phyloP scores from a whole-genome alignment of 139 green algal genomes.

The Auxenochlorella pyrenoidosa region DNA sequence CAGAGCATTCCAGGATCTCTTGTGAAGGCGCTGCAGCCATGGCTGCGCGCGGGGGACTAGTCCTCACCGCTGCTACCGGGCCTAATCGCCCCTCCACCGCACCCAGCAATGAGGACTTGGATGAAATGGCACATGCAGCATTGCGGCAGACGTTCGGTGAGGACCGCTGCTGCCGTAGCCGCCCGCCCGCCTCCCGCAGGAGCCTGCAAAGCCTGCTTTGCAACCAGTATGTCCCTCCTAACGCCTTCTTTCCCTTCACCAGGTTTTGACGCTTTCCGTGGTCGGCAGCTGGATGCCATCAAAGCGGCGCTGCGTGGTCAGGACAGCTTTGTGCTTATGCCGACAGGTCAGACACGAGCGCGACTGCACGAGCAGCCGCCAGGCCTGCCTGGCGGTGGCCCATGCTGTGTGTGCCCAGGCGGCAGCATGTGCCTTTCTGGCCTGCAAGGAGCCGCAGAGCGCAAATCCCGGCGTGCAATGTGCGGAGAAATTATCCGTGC shows the following conservation, averaged over 20 bases:
- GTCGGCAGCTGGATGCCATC: constrained; percentile 69
- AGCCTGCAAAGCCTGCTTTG: background rate
- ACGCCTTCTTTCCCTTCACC: background rate
- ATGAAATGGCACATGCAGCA: background rate
- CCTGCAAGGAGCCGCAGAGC: too few species aligned
- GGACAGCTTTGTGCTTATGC: constrained; percentile 93
- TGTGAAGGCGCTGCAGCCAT: too few species aligned
- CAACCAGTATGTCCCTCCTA: background rate
- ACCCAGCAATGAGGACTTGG: background rate
- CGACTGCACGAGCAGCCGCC: too few species aligned
- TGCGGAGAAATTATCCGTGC: background rate
- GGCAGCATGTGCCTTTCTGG: too few species aligned
- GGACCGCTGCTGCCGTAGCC: background rate
- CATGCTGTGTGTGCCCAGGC: too few species aligned
- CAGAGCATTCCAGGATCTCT: too few species aligned
- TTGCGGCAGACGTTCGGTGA: background rate
- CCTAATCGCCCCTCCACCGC: background rate
- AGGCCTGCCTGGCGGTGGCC: too few species aligned
- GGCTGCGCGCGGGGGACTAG: too few species aligned
- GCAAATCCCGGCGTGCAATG: too few species aligned
- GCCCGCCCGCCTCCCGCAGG: background rate
- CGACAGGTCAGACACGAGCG: too few species aligned
- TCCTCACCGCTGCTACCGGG: too few species aligned
- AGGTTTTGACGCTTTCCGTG: constrained; percentile 21
- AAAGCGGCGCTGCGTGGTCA: constrained; percentile 62